Base-by-base conservation (phyloP, 2,329 filamentous ascomycete genomes). In the Dissoconium aciculare region DNA sequence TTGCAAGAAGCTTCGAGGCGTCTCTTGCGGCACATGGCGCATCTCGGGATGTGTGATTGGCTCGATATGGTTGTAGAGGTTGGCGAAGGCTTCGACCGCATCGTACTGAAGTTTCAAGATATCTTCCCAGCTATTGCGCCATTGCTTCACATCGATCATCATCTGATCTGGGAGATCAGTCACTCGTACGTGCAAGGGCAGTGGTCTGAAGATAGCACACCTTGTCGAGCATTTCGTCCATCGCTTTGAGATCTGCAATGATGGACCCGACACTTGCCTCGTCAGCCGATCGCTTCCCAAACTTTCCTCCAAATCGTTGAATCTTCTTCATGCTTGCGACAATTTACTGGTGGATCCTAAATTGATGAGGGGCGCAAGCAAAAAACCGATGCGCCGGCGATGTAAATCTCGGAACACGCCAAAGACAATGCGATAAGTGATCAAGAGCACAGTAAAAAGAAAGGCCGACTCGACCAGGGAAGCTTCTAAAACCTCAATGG, bases 171-270 rank as follows among this genome's bases (percentile, higher is more conserved):
- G 31, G 19, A 38, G 27, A 28, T 30, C 17, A 38, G 26, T 12
- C 10, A 16, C 19, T 27, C 9, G 13, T 10, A 32, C 13, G 11
- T 11, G 11, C 11, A 15, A 4, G 13, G 8, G 9, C 6, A 31
- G 6, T 23, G 11, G 17, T 17, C 32, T 17, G 26, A 5, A 14
- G 13, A 29, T 27, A 15, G 19, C 34, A 32, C 60, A 83, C 80
- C 64, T 73, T 74, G 41, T 69, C 66, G 40, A 89, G 64, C 50
- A 85, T 68, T 42, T 69, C 70, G 53, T 89, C 78, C 15, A 76
- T 78, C 54, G 85, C 75, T 44, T 83, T 77, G 50, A 84, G 89
- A 48, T 89, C 81, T 44, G 71, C 75, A 34, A 91, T 60, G 32
- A 89, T 63, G 26, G 76, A 67, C 8, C 75, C 74, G 27, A 87